Evolutionary conservation across 148 eudicot species (phyloP).

Genomic region (Rhododendron simsii): DNA sequence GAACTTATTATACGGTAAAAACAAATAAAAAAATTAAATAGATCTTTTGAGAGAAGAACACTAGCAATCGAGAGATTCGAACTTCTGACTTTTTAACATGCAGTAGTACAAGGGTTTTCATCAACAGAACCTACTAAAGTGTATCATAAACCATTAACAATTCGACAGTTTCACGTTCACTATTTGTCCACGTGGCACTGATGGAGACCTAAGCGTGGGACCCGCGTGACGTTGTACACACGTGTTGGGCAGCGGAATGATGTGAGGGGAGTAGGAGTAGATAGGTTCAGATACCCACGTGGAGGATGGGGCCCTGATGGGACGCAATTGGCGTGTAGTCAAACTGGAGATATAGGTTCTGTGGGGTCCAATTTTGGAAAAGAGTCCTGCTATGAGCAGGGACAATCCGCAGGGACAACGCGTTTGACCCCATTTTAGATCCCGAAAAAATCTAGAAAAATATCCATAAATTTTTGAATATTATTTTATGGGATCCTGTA

Average conservation of each 20-base stretch:
- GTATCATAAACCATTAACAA: not conserved
- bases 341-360: not conserved
- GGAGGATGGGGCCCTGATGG: not conserved
- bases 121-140: not conserved
- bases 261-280: not conserved
- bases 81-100: too few species aligned
- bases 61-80: too few species aligned
- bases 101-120: not conserved
- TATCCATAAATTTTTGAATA: too few species aligned
- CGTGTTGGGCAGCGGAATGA: not conserved
- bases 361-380: not conserved
- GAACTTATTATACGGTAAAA: too few species aligned
- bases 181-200: not conserved
- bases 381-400: too few species aligned
- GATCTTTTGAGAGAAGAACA: too few species aligned
- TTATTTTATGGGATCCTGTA: too few species aligned
- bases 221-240: not conserved
- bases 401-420: too few species aligned
- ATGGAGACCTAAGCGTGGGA: not conserved
- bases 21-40: too few species aligned
- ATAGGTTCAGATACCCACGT: not conserved
- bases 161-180: not conserved
- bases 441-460: too few species aligned
- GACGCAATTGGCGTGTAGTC: not conserved
- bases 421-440: too few species aligned